Evolutionary conservation across 75 land plant species (phyloP), one percentile per base, ranked within the genome.

Genomic region (Picea sitchensis): DNA sequence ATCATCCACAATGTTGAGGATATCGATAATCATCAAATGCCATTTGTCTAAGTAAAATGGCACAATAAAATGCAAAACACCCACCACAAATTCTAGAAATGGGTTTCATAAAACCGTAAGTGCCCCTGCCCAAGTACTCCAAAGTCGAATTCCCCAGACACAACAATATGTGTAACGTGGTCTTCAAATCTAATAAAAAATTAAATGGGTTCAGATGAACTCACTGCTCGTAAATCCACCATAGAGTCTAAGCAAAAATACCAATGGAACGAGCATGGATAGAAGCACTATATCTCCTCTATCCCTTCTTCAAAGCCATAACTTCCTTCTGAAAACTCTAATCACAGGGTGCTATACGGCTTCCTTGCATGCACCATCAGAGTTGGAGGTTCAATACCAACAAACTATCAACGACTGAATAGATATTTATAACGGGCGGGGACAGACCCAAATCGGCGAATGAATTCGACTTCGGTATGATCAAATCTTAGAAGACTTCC

Each of bases 251-350:
- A 90, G 84, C 65, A 87, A 79, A 77, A 90, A 87, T 26, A 74
- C 82, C 63, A 90, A 86, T 6, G 91, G 89, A 47, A 87, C 89
- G 14, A 87, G 83, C 83, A 90, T 83, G 26, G 91, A 90, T 51
- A 86, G 80, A 26, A 90, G 5, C 23, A 90, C 89, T 54, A 90
- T 87, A 17, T 23, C 85, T 80, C 63, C 80, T 83, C 91, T 89
- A 87, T 74, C 89, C 59, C 76, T 80, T 64, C 80, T 87, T 87
- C 80, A 79, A 2, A 36, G 73, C 41, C 73, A 69, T 69, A 47
- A 69, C 15, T 38, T 32, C 73, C 73, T 41, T n/a, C 15, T 14
- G 17, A 20, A 69, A 69, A 69, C 5, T 51, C 47, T 41, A 41
- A 69, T 69, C 73, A 69, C 23, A 17, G 41, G 20, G 47, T 38